Conservation (phyloP, 2,329 filamentous ascomycete genomes). For the Balansia obtecta region DNA sequence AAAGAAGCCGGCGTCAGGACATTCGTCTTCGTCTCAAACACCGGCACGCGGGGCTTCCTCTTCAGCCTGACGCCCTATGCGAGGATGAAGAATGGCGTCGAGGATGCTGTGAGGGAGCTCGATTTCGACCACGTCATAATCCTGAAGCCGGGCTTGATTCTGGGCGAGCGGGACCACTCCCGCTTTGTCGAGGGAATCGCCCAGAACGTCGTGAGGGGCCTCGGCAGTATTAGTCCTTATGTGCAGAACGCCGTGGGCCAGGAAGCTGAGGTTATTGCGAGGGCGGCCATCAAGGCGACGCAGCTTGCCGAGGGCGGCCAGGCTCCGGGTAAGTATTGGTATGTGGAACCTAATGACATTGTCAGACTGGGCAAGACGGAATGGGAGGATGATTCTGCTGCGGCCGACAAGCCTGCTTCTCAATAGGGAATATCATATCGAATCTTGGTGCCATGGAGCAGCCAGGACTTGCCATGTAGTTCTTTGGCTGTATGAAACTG, state of each 20-base stretch:
- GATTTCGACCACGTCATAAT: constrained; percentile 72
- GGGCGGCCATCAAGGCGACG: constrained; percentile 50
- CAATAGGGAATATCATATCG: background rate
- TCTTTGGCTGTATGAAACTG: constrained; percentile 7
- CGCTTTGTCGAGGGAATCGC: constrained; percentile 46
- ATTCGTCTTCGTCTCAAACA: constrained; percentile 64
- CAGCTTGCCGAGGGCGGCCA: constrained; percentile 45
- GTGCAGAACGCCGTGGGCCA: constrained; percentile 58
- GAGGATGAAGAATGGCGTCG: constrained; percentile 78
- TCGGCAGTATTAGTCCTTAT: constrained; percentile 40
- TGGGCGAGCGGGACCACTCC: constrained; percentile 54
- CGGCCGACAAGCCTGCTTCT: background rate
- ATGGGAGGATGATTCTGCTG: constrained; percentile 25
- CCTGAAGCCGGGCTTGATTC: constrained; percentile 59
- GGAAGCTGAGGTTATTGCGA: constrained; percentile 60
- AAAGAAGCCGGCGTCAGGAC: constrained; percentile 58
- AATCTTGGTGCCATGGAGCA: background rate
- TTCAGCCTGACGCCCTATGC: constrained; percentile 35
- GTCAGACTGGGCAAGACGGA: constrained; percentile 52
- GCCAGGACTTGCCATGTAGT: no score
- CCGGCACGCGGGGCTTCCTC: constrained; percentile 30
- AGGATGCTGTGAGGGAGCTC: constrained; percentile 59
- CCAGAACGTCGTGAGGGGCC: constrained; percentile 38
- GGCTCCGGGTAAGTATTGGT: constrained; percentile 48
- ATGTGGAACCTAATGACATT: constrained; percentile 49